phyloP scores from a whole-genome alignment of 2,329 filamentous ascomycete species.

The Furcasterigmium sp. region DNA sequence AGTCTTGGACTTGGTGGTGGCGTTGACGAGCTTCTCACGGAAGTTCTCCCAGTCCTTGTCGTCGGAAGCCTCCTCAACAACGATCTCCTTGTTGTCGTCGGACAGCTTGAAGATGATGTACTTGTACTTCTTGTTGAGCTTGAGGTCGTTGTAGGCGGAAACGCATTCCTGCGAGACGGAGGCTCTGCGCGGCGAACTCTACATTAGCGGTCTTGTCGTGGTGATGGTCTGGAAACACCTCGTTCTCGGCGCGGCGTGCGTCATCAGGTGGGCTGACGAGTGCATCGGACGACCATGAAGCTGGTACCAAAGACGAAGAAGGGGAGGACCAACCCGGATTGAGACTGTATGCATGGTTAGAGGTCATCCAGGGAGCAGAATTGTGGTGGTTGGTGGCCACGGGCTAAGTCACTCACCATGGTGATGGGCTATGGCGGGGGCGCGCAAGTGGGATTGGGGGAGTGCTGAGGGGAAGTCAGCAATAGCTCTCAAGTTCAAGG shows the following conservation, averaged over 20 bases:
- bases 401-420: slow-evolving; percentile 30
- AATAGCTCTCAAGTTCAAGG: neutral
- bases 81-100: slow-evolving; percentile 77
- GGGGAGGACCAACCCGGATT: slow-evolving; percentile 56
- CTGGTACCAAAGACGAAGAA: slow-evolving; percentile 12
- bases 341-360: slow-evolving; percentile 43
- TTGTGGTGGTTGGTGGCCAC: slow-evolving; percentile 7
- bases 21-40: slow-evolving; percentile 70
- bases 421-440: slow-evolving; percentile 20
- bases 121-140: slow-evolving; percentile 76
- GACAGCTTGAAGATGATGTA: slow-evolving; percentile 87
- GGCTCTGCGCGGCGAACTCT: slow-evolving; percentile 50
- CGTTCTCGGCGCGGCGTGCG: neutral
- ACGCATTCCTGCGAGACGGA: slow-evolving; percentile 68
- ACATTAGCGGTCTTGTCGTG: slow-evolving; percentile 1
- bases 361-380: slow-evolving; percentile 1
- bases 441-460: slow-evolving; percentile 8
- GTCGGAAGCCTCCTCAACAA: slow-evolving; percentile 67
- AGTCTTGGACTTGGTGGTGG: slow-evolving; percentile 65
- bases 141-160: slow-evolving; percentile 71
- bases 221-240: slow-evolving; percentile 1
- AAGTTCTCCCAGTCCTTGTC: slow-evolving; percentile 66
- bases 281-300: slow-evolving; percentile 2
- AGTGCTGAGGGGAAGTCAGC: slow-evolving; percentile 11
- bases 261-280: neutral